These are phyloP conservation scores for Pestalotiopsis sp. DNA, from an alignment of 2,329 filamentous ascomycete species.

Conservation along the genomic window DNA sequence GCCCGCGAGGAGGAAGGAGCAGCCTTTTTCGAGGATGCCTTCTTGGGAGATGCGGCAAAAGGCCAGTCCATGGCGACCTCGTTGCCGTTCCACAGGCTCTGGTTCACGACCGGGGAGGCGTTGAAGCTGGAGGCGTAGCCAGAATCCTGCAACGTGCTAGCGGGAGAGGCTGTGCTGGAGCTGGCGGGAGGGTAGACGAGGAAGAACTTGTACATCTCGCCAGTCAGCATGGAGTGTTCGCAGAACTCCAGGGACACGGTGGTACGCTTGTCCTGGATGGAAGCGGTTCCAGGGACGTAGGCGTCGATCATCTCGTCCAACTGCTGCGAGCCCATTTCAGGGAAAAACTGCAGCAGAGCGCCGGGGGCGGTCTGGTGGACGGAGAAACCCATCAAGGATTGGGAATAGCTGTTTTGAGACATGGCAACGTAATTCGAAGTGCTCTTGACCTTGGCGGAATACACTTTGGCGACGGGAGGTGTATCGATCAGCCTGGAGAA, in stretches of 20 bases:
- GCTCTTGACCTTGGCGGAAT: conserved; percentile 19
- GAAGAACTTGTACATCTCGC: conserved; percentile 65
- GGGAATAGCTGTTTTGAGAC: conserved; percentile 38
- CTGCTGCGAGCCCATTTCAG: conserved; percentile 65
- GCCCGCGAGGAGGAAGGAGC: conserved; percentile 20
- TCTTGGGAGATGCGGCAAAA: conserved; percentile 32
- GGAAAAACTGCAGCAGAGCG: conserved; percentile 64
- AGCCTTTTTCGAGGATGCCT: conserved; percentile 32
- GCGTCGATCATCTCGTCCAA: conserved; percentile 62
- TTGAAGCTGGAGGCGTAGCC: conserved; percentile 50
- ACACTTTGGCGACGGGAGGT: conserved; percentile 18
- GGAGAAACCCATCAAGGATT: conserved; percentile 54
- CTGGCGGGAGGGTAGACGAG: conserved; percentile 45
- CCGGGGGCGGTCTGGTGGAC: conserved; percentile 63
- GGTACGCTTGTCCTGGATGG: conserved; percentile 62
- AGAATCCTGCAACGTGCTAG: conserved; percentile 48
- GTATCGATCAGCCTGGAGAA: conserved; percentile 3
- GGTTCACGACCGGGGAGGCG: conserved; percentile 52
- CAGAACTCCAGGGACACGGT: conserved; percentile 63
- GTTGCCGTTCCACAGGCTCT: conserved; percentile 50
- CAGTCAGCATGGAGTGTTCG: conserved; percentile 54
- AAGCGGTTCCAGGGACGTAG: conserved; percentile 56
- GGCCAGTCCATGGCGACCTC: conserved; percentile 33
- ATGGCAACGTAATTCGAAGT: conserved; percentile 27
- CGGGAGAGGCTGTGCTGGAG: conserved; percentile 46